Conservation (phyloP, 2,329 filamentous ascomycete species). For the Pestalotiopsis sp. region DNA sequence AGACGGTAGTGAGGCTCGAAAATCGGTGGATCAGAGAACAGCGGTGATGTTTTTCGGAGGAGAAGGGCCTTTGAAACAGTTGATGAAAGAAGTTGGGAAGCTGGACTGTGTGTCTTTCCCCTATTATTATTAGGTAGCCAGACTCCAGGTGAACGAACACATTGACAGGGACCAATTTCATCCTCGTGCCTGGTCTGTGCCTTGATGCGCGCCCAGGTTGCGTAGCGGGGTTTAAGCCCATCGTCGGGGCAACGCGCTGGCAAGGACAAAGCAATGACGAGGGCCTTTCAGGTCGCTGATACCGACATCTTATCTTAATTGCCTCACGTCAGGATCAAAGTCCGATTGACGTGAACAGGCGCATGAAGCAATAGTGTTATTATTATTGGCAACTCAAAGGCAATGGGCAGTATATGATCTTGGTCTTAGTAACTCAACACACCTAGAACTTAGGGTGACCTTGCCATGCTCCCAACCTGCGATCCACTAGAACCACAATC, state of each 20-base stretch:
- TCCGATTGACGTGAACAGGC: no score
- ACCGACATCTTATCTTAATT: neutral
- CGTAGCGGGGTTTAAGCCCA: constrained; percentile 10
- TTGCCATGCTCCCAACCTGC: no score
- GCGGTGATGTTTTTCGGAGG: constrained; percentile 28
- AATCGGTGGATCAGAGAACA: constrained; percentile 17
- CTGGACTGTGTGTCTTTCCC: constrained; percentile 3
- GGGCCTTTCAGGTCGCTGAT: neutral
- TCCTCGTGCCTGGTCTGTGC: constrained; percentile 21
- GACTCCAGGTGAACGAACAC: neutral
- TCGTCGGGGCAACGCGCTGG: constrained; percentile 30
- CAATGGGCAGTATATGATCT: no score
- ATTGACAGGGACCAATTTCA: neutral
- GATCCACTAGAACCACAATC: no score
- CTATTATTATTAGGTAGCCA: constrained; percentile 11
- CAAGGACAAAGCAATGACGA: neutral
- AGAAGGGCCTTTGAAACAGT: constrained; percentile 19
- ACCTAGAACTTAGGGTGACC: no score
- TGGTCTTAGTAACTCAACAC: no score
- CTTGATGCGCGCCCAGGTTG: constrained; percentile 16
- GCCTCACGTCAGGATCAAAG: no score
- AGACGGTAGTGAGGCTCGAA: constrained; percentile 4
- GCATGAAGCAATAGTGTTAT: no score
- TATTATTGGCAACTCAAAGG: no score
- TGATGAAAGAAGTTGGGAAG: constrained; percentile 17